Percentiles rank a stretch among this genome's conserved stretches.
Conservation (phyloP, 768 basidiomycete genomes). For the Calocera viscosa region DNA sequence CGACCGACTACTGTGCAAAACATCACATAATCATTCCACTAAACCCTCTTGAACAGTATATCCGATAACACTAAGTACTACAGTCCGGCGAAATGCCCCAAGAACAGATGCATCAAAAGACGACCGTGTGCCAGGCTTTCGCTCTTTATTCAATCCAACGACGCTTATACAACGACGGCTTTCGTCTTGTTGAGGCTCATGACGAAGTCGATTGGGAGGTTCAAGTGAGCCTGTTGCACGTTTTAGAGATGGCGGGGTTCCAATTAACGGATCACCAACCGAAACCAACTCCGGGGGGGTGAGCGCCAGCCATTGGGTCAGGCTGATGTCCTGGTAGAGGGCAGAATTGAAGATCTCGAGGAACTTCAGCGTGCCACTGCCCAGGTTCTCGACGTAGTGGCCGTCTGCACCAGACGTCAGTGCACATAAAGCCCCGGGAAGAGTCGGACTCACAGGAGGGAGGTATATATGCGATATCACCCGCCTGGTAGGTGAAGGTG, state of each 20-base stretch:
- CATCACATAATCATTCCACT: too few relatives aligned
- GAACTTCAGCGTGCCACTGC: slow-evolving; percentile 44
- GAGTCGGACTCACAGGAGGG: not conserved
- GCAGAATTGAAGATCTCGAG: slow-evolving; percentile 49
- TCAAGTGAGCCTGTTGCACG: not conserved
- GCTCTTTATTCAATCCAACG: too few relatives aligned
- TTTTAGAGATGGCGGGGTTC: not conserved
- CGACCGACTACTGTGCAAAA: too few relatives aligned
- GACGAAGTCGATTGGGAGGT: not conserved
- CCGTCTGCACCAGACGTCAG: slow-evolving; percentile 17
- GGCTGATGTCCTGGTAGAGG: slow-evolving; percentile 39
- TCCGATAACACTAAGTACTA: too few relatives aligned
- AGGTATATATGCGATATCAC: slow-evolving; percentile 37
- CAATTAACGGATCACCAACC: not conserved
- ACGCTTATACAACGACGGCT: not conserved
- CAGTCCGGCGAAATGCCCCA: too few relatives aligned
- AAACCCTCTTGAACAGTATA: too few relatives aligned
- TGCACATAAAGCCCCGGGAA: not conserved
- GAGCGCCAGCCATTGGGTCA: slow-evolving; percentile 52
- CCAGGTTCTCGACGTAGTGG: slow-evolving; percentile 58
- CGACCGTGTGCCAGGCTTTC: too few relatives aligned
- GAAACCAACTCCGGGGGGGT: slow-evolving; percentile 43
- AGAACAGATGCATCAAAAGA: too few relatives aligned
- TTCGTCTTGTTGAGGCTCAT: slow-evolving; percentile 7
- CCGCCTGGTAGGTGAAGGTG: slow-evolving; percentile 50